Conservation (phyloP, 2,329 filamentous ascomycete genomes). For the Fusarium buharicum region DNA sequence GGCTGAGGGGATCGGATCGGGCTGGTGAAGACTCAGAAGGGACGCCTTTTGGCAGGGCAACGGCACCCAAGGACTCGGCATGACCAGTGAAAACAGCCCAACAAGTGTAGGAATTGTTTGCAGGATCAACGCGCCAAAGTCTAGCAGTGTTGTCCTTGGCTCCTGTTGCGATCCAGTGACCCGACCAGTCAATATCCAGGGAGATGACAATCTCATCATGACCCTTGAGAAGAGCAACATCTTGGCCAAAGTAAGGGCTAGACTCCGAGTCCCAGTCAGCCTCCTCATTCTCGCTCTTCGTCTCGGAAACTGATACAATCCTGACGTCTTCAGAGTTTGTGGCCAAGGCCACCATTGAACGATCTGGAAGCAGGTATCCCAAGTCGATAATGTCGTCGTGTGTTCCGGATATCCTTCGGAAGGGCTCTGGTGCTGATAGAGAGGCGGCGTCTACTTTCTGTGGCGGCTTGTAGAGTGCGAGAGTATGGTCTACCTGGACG, state of each 20-base stretch:
- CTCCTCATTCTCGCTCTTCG: slow-evolving; percentile 38
- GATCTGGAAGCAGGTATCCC: slow-evolving; percentile 82
- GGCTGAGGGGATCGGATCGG: slow-evolving; percentile 75
- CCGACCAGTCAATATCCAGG: slow-evolving; percentile 94
- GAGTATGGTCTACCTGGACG: slow-evolving; percentile 88
- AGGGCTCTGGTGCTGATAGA: slow-evolving; percentile 59
- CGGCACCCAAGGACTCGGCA: slow-evolving; percentile 91
- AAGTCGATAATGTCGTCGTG: slow-evolving; percentile 98
- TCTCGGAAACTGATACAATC: slow-evolving; percentile 76
- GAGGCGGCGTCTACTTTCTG: slow-evolving; percentile 52
- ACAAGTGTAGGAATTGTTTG: slow-evolving; percentile 79
- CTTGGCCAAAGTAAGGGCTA: slow-evolving; percentile 82
- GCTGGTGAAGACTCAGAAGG: slow-evolving; percentile 77
- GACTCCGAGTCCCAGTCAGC: slow-evolving; percentile 41
- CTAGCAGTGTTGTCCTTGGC: slow-evolving; percentile 96
- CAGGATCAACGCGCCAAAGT: slow-evolving; percentile 86
- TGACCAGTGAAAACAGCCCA: slow-evolving; percentile 88
- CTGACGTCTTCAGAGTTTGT: slow-evolving; percentile 96
- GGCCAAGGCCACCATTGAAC: slow-evolving; percentile 85
- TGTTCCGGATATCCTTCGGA: slow-evolving; percentile 89
- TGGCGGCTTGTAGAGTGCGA: slow-evolving; percentile 73
- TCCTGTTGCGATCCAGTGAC: slow-evolving; percentile 94
- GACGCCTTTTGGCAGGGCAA: slow-evolving; percentile 78
- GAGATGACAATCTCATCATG: slow-evolving; percentile 97
- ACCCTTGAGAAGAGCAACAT: slow-evolving; percentile 85